Base-by-base conservation (phyloP, 495 filamentous ascomycete genomes). In the Hypoxylon fuscum region DNA sequence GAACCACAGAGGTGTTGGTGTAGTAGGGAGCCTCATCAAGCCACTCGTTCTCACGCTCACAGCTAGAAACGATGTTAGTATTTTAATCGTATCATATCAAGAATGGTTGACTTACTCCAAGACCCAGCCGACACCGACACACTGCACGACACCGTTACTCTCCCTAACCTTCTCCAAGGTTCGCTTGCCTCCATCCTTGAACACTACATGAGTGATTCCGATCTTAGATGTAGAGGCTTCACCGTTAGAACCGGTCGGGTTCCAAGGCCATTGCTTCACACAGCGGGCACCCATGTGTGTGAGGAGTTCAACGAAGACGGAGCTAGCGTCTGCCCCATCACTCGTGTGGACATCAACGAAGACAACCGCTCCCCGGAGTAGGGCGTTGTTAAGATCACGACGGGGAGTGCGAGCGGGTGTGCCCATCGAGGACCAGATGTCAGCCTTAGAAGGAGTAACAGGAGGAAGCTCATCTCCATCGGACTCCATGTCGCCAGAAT, bases 161-260 rank as follows among this genome's bases (percentile, higher is more conserved):
- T 89, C 82, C 48, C 87, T 81, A 6, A 96, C 91, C 72, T 96
- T 97, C 72, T 97, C 89, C 48, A 97, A 72, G 0, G 94, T 97
- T 29, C 90, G 84, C 50, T 91, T 86, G 7, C 88, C 88, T 37
- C 95, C 95, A 74, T 97, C 95, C 68, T 97, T 97, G 76, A 90
- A 98, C 1, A 98, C 87, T 1, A 98, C 90, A 67, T 98, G 95
- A 3, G 95, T 98, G 68, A 97, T 93, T 2, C 90, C 91, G 27
- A 96, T 79, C 70, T 87, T 91, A 20, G 76, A 66, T 5, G 71
- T 63, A 7, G 77, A 70, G 3, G 75, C 68, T 29, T 74, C 71
- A 14, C 56, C 60, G 22, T 72, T 69, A 5, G 69, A 50, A 58
- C 71, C 68, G 35, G 43, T 67, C 7, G 88, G 88, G 59, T 92